Evolutionary conservation across 495 filamentous ascomycete species (phyloP), one percentile per base, ranked within the genome.

Genomic region (Penicillium subrubescens): DNA sequence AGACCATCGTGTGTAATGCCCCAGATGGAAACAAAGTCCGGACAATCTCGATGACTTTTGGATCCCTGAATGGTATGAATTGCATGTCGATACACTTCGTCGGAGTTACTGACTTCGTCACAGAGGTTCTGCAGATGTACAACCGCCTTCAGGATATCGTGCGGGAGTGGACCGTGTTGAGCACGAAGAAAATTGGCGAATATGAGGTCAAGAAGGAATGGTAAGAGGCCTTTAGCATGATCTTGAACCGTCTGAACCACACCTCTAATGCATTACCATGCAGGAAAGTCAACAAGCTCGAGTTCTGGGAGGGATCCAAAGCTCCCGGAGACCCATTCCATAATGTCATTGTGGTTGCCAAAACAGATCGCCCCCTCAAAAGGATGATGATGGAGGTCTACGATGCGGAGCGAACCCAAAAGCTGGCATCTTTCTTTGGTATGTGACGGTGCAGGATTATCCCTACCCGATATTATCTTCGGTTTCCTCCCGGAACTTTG

Each of bases 151-250:
- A 58, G 43, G 55, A 58, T 43, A 31, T 43, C 8, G 23, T 58
- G 7, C 55, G 34, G 14, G 55, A 44, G 35, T 58, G 55, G 55
- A 58, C 1, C 7, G 21, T 8, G 3, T n/a, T 58, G n/a, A 43
- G 23, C 2, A 43, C 34, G 12, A 58, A 43, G 21, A 31, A 29
- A 15, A 14, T 58, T 11, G 37, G 21, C 12, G 37, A 41, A 17
- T 58, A 27, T 29, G 21, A 58, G 14, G 12, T 19, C 4, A 58
- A 58, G 37, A 58, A 58, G 23, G 34, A 58, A 58, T 58, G 55
- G 55, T 58, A 27, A 39, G 55, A 25, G 53, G 2, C 15, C 2
- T 2, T 10, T 8, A 8, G 5, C 5, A 12, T 52, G 14, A 17
- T 4, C 8, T 29, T 52, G 48, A 17, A 10, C 44, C 5, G 15